Conservation (phyloP, 495 filamentous ascomycete genomes). For the Annulohypoxylon bovei region DNA sequence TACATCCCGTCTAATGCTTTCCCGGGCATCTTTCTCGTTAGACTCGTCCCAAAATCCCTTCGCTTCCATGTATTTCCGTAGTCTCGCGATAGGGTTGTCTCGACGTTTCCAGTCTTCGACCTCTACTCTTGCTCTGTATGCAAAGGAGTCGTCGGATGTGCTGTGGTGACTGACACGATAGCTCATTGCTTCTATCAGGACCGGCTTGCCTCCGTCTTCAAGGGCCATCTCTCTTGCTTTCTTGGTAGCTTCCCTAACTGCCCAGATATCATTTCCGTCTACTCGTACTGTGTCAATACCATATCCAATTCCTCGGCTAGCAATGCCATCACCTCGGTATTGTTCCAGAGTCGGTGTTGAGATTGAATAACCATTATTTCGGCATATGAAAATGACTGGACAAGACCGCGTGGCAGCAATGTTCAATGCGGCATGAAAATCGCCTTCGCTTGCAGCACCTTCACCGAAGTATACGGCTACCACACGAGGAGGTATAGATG, state of each 20-base stretch:
- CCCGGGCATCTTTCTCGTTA: constrained; percentile 77
- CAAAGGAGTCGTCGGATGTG: constrained; percentile 96
- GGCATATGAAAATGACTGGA: constrained; percentile 92
- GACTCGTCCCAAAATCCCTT: constrained; percentile 85
- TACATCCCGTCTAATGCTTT: constrained; percentile 73
- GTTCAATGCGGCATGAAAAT: constrained; percentile 97
- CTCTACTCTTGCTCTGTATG: constrained; percentile 91
- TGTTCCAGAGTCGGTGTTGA: constrained; percentile 94
- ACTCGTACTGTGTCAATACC: constrained; percentile 97
- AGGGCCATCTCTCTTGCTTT: constrained; percentile 81
- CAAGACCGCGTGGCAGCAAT: constrained; percentile 94
- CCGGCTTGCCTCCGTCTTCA: constrained; percentile 77
- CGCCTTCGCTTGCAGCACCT: constrained; percentile 96
- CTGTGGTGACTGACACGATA: constrained; percentile 98
- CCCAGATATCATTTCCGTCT: constrained; percentile 97
- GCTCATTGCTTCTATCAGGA: constrained; percentile 96
- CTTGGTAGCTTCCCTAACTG: constrained; percentile 84
- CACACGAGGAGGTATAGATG: constrained; percentile 69
- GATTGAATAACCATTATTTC: constrained; percentile 98
- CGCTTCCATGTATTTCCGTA: constrained; percentile 92
- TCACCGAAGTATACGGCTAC: constrained; percentile 96
- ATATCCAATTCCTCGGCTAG: constrained; percentile 92
- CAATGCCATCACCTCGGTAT: constrained; percentile 96
- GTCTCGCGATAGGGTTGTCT: constrained; percentile 90
- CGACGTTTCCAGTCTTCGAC: constrained; percentile 98